Percentiles rank a stretch among this genome's conserved stretches.
phyloP scores from a whole-genome alignment of 768 basidiomycete genomes.

The Leccinum broughii region DNA sequence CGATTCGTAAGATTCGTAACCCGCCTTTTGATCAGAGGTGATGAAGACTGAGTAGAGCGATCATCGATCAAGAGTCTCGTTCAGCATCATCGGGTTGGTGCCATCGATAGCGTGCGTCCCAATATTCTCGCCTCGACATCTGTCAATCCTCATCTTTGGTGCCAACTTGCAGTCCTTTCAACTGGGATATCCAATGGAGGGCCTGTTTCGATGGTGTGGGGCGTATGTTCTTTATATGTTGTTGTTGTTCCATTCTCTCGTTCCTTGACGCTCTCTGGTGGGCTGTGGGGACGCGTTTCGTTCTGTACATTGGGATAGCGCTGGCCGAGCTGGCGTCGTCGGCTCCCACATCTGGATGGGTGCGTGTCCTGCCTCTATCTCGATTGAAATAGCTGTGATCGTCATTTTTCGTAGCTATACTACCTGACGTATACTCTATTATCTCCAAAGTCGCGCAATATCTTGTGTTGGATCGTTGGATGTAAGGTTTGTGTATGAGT shows the following conservation, averaged over 20 bases:
- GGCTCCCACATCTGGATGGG: constrained; percentile 40
- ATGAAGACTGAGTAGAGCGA: too few species aligned
- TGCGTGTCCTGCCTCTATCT: constrained; percentile 12
- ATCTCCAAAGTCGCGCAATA: constrained; percentile 51
- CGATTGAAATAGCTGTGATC: neutral
- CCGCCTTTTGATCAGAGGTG: too few species aligned
- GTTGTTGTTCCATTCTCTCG: neutral
- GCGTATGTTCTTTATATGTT: constrained; percentile 23
- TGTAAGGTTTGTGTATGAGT: constrained; percentile 38
- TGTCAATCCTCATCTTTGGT: neutral
- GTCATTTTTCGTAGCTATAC: constrained; percentile 42
- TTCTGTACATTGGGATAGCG: constrained; percentile 38
- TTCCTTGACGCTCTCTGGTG: constrained; percentile 23
- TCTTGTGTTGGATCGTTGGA: constrained; percentile 69
- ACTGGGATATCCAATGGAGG: constrained; percentile 50
- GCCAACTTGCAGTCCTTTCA: constrained; percentile 35
- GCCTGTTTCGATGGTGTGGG: constrained; percentile 44
- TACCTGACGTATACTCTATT: constrained; percentile 64
- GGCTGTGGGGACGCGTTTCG: constrained; percentile 37
- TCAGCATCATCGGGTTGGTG: constrained; percentile 67
- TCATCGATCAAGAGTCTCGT: constrained; percentile 43
- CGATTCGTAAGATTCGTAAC: constrained; percentile 6
- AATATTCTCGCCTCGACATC: constrained; percentile 3
- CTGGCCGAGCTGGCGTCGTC: constrained; percentile 41
- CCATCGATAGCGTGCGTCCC: constrained; percentile 56